These are phyloP conservation scores for Daldinia childiae DNA, from an alignment of 495 filamentous ascomycete species.

Conservation along the genomic window DNA sequence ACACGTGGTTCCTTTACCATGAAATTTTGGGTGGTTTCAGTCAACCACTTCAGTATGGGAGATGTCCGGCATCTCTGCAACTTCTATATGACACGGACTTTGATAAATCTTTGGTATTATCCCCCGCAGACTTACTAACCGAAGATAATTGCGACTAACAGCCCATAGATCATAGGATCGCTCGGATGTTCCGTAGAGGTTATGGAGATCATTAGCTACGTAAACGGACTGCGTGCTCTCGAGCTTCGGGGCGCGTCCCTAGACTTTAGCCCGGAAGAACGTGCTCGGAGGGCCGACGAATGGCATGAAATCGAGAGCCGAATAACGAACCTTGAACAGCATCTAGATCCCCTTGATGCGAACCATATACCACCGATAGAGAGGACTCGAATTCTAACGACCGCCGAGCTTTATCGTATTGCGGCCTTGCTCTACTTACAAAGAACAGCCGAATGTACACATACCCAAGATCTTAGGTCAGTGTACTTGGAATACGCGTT, in stretches of 20 bases:
- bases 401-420: constrained; percentile 50
- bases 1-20: constrained; percentile 51
- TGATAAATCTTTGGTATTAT: constrained; percentile 45
- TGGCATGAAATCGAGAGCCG: constrained; percentile 40
- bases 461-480: constrained; percentile 40
- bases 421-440: constrained; percentile 47
- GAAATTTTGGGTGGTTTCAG: constrained; percentile 50
- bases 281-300: constrained; percentile 32
- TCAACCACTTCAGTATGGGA: constrained; percentile 41
- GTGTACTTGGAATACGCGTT: constrained; percentile 44
- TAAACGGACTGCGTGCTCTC: constrained; percentile 44
- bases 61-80: constrained; percentile 41
- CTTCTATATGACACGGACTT: constrained; percentile 42
- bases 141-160: constrained; percentile 21
- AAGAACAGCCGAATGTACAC: constrained; percentile 38
- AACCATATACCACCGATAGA: constrained; percentile 32
- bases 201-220: constrained; percentile 47
- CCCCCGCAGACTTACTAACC: background rate
- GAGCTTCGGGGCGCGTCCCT: constrained; percentile 32
- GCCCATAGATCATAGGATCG: constrained; percentile 47
- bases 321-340: constrained; percentile 39
- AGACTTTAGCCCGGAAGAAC: constrained; percentile 27
- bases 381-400: constrained; percentile 41
- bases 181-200: constrained; percentile 50
- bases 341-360: constrained; percentile 35